These are phyloP conservation scores for Chamaenerion angustifolium DNA, from an alignment of 345 rosid genomes.

Conservation along the genomic window DNA sequence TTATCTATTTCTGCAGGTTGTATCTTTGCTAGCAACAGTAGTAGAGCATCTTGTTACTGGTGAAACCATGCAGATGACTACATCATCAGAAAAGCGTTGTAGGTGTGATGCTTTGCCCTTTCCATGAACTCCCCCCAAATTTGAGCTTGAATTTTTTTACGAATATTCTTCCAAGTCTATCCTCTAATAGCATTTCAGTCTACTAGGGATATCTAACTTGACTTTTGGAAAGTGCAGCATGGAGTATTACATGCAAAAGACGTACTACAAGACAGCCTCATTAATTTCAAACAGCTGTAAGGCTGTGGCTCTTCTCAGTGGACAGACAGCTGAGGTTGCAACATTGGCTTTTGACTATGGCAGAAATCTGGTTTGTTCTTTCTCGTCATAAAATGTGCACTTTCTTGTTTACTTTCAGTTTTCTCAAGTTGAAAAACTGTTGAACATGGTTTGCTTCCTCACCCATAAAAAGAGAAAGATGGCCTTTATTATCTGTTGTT, in stretches of 20 bases:
- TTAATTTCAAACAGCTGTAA: constrained; percentile 86
- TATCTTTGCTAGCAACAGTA: constrained; percentile 63
- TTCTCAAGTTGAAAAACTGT: no score
- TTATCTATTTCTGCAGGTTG: constrained; percentile 33
- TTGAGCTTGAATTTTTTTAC: neutral
- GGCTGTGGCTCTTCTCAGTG: constrained; percentile 81
- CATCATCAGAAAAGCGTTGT: constrained; percentile 60
- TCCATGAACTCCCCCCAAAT: neutral
- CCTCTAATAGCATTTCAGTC: neutral
- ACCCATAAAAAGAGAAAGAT: no score
- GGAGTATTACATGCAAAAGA: constrained; percentile 76
- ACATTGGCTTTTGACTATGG: constrained; percentile 81
- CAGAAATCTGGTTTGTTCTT: constrained; percentile 69
- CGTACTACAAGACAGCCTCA: constrained; percentile 83
- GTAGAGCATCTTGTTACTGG: constrained; percentile 91
- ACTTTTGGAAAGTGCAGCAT: constrained; percentile 33
- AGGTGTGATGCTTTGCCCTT: constrained; percentile 30
- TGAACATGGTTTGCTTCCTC: no score
- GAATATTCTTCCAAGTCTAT: neutral
- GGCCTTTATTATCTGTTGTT: no score
- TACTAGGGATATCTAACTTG: neutral
- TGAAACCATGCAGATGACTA: constrained; percentile 94
- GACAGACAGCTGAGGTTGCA: constrained; percentile 78
- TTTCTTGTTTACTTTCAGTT: no score
- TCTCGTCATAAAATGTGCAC: neutral